A percentile compares a stretch with the other conserved stretches of the same genome.
Evolutionary conservation across 257 asterid genomes (phyloP).

Genomic region (Fraxinus pennsylvanica): DNA sequence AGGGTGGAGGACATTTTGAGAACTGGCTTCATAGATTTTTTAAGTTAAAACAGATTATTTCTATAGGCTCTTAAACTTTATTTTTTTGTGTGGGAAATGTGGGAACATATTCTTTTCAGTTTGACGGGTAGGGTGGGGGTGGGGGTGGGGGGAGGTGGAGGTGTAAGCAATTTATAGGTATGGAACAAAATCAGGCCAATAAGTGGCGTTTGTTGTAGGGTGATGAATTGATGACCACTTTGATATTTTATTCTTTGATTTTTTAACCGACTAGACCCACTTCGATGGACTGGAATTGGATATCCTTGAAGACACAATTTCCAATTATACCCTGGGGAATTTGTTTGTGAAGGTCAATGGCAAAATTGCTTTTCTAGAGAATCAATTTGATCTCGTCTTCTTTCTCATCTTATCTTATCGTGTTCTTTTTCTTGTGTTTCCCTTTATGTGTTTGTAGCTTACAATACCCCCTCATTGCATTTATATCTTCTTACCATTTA

Average conservation of each 20-base stretch:
- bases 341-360: no score
- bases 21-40: background rate
- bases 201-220: slow-evolving; percentile 24
- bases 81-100: background rate
- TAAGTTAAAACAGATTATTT: background rate
- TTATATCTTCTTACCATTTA: no score
- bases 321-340: no score
- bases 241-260: slow-evolving; percentile 17
- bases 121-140: no score
- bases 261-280: slow-evolving; percentile 31
- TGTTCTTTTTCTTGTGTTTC: no score
- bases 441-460: no score
- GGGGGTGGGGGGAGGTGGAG: background rate
- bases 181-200: slow-evolving; percentile 25
- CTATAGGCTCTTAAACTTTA: background rate
- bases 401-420: no score
- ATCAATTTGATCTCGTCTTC: no score
- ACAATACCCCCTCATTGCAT: no score
- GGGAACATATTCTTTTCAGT: background rate
- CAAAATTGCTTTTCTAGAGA: no score
- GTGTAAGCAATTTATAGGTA: slow-evolving; percentile 22
- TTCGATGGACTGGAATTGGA: background rate
- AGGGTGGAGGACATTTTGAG: slow-evolving; percentile 37
- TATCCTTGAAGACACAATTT: no score
- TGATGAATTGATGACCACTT: background rate